Evolutionary conservation across 148 eudicot genomes (phyloP).

Genomic region (Camellia lanceoleosa): DNA sequence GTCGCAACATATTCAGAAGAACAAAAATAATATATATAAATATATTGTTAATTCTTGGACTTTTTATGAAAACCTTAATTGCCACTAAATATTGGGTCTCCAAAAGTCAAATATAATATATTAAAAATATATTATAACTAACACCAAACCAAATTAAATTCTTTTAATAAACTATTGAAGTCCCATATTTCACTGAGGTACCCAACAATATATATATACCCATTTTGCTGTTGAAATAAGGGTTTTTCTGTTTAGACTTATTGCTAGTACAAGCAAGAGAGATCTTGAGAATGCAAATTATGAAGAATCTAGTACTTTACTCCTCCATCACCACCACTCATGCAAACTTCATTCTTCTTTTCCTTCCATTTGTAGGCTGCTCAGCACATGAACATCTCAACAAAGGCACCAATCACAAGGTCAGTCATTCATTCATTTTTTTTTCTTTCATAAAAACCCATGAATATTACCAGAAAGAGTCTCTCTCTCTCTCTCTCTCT

Average conservation of each 20-base stretch:
- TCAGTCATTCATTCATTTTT: neutral
- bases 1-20: too few relatives aligned
- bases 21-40: too few relatives aligned
- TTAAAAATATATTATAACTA: too few relatives aligned
- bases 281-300: slow-evolving; percentile 7
- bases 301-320: neutral
- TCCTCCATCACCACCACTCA: neutral
- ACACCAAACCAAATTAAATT: too few relatives aligned
- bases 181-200: too few relatives aligned
- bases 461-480: neutral
- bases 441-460: neutral
- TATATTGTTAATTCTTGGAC: too few relatives aligned
- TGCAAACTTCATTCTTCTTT: slow-evolving; percentile 5
- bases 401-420: slow-evolving; percentile 15
- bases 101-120: too few relatives aligned
- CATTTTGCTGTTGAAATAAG: neutral
- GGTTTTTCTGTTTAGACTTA: neutral
- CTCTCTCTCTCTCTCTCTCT: too few relatives aligned
- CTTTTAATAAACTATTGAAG: too few relatives aligned
- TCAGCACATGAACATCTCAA: slow-evolving; percentile 10
- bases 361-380: slow-evolving; percentile 12
- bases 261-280: neutral
- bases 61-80: too few relatives aligned
- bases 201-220: too few relatives aligned
- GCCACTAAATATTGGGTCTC: too few relatives aligned